A percentile compares a stretch with the other conserved stretches of the same genome.
Evolutionary conservation across 495 filamentous ascomycete species (phyloP).

Genomic region (Astrothelium macrocarpum): DNA sequence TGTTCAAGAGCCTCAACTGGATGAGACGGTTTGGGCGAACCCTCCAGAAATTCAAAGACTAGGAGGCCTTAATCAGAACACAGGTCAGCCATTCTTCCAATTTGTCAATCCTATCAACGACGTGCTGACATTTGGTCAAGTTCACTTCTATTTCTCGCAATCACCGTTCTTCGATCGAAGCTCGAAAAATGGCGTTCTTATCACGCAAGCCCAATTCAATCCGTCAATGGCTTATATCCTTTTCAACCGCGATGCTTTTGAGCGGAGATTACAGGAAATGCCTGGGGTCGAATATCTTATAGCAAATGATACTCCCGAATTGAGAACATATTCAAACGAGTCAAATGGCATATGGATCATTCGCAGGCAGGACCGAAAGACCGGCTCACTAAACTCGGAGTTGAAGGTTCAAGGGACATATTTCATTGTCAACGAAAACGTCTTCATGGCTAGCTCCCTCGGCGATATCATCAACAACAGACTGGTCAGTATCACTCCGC

Average conservation of each 20-base stretch:
- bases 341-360: constrained; percentile 78
- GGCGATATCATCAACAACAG: constrained; percentile 65
- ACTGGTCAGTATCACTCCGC: constrained; percentile 45
- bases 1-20: constrained; percentile 1
- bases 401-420: constrained; percentile 66
- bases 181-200: constrained; percentile 75
- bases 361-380: constrained; percentile 65
- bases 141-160: constrained; percentile 81
- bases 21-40: constrained; percentile 2
- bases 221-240: constrained; percentile 47
- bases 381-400: constrained; percentile 45
- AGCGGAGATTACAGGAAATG: constrained; percentile 64
- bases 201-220: constrained; percentile 66
- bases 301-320: constrained; percentile 37
- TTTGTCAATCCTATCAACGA: no score
- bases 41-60: neutral
- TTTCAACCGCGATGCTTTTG: constrained; percentile 66
- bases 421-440: constrained; percentile 72
- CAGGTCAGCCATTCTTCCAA: neutral
- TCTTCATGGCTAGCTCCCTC: constrained; percentile 82
- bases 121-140: no score
- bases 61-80: constrained; percentile 1
- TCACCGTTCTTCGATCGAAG: constrained; percentile 87
- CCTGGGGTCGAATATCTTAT: constrained; percentile 48
- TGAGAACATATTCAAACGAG: constrained; percentile 30